phyloP scores from a whole-genome alignment of 2,329 filamentous ascomycete species.

The Magnaporthales sp. region DNA sequence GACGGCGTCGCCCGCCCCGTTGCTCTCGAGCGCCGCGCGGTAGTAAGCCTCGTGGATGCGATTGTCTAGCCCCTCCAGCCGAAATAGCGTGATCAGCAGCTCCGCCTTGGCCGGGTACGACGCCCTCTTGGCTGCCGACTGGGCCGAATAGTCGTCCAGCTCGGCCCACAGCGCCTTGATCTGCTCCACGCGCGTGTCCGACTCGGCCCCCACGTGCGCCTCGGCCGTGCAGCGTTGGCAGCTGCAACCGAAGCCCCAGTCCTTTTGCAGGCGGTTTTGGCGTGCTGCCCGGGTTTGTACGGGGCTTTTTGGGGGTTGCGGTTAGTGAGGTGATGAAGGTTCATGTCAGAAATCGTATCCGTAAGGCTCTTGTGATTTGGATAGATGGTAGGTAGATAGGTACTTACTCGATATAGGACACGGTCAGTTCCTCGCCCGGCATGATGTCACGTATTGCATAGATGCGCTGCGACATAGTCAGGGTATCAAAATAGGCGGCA shows the following conservation, averaged over 20 bases:
- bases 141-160: constrained; percentile 23
- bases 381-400: not conserved
- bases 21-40: constrained; percentile 29
- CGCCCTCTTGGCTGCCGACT: constrained; percentile 9
- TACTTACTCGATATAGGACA: constrained; percentile 28
- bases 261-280: constrained; percentile 18
- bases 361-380: not conserved
- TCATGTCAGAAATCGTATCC: not conserved
- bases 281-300: constrained; percentile 21
- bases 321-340: constrained; percentile 7
- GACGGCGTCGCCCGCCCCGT: constrained; percentile 22
- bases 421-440: constrained; percentile 30
- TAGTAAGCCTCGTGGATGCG: constrained; percentile 31
- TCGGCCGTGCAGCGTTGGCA: constrained; percentile 24
- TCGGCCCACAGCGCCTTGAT: constrained; percentile 21
- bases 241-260: constrained; percentile 30
- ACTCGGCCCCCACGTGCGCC: constrained; percentile 17
- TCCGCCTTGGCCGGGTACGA: constrained; percentile 26
- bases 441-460: constrained; percentile 26
- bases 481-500: constrained; percentile 26
- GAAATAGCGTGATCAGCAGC: constrained; percentile 25
- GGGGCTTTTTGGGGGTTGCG: constrained; percentile 15
- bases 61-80: constrained; percentile 31
- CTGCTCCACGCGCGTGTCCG: constrained; percentile 23
- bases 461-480: constrained; percentile 25